These are phyloP conservation scores for Nemania abortiva DNA, from an alignment of 2,329 filamentous ascomycete genomes.

Conservation along the genomic window DNA sequence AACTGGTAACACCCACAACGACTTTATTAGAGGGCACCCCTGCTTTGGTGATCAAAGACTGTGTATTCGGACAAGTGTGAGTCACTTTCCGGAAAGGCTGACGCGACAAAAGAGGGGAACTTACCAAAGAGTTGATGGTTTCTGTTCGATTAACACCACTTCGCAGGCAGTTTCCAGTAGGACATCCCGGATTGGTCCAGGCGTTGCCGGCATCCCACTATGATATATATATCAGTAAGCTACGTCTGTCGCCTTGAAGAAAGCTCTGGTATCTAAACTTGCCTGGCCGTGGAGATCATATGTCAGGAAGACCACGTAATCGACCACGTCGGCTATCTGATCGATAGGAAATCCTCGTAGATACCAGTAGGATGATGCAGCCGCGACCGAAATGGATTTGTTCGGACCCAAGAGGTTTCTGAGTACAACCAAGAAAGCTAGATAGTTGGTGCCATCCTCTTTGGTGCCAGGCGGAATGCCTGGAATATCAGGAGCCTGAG, in stretches of 20 bases:
- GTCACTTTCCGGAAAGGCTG: background rate
- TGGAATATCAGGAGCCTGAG: slow-evolving; percentile 48
- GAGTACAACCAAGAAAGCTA: slow-evolving; percentile 48
- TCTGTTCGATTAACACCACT: slow-evolving; percentile 2
- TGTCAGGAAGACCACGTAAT: slow-evolving; percentile 54
- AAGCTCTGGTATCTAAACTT: slow-evolving; percentile 2
- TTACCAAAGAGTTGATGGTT: slow-evolving; percentile 16
- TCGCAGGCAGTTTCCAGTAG: slow-evolving; percentile 7
- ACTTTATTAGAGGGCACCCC: slow-evolving; percentile 11
- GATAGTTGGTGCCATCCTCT: slow-evolving; percentile 50
- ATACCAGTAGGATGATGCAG: slow-evolving; percentile 52
- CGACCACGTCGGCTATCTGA: slow-evolving; percentile 46
- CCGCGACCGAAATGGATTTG: slow-evolving; percentile 47
- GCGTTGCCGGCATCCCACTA: slow-evolving; percentile 6
- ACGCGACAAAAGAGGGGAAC: background rate
- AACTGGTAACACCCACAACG: slow-evolving; percentile 8
- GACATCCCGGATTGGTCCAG: background rate
- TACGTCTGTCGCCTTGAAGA: background rate
- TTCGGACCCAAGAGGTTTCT: slow-evolving; percentile 35
- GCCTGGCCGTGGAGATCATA: slow-evolving; percentile 55
- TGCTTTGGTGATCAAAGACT: slow-evolving; percentile 19
- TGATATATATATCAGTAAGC: slow-evolving; percentile 2
- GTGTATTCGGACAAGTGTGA: background rate
- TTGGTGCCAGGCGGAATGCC: slow-evolving; percentile 49
- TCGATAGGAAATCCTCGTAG: slow-evolving; percentile 50